phyloP scores from a whole-genome alignment of 805 yeast genomes.

The Wickerhamia fluorescens region DNA sequence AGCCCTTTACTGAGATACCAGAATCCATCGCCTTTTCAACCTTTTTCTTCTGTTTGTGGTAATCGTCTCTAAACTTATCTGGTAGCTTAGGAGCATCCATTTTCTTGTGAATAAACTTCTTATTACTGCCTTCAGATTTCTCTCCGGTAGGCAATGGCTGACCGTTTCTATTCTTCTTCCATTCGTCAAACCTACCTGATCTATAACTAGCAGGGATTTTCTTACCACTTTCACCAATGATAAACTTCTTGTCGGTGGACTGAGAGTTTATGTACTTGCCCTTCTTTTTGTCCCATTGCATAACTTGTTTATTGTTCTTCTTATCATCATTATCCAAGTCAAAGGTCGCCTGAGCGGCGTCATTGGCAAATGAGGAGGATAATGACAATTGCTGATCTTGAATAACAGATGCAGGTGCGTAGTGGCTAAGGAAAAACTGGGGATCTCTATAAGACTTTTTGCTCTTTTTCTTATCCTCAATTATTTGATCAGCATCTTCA shows the following conservation, averaged over 20 bases:
- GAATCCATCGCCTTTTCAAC: conserved; percentile 72
- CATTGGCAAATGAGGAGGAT: conserved; percentile 62
- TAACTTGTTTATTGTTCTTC: conserved; percentile 61
- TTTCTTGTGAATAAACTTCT: conserved; percentile 65
- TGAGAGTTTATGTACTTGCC: conserved; percentile 80
- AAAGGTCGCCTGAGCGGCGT: conserved; percentile 79
- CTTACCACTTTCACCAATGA: conserved; percentile 92
- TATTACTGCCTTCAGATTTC: conserved; percentile 18
- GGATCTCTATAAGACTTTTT: conserved; percentile 69
- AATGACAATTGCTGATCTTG: conserved; percentile 72
- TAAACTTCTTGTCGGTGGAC: conserved; percentile 77
- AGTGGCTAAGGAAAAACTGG: conserved; percentile 76
- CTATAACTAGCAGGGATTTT: conserved; percentile 85
- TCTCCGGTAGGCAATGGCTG: conserved; percentile 52
- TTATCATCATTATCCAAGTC: conserved; percentile 77
- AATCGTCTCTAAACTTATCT: conserved; percentile 87
- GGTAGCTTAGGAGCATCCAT: conserved; percentile 81
- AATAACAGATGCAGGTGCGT: conserved; percentile 71
- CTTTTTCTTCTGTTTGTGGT: conserved; percentile 70
- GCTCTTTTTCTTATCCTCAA: conserved; percentile 24
- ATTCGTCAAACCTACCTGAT: conserved; percentile 86
- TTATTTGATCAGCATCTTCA: conserved; percentile 44
- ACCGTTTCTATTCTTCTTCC: conserved; percentile 67
- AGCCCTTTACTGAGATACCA: conserved; percentile 69
- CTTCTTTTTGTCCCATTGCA: conserved; percentile 90